Evolutionary conservation across 345 rosid species (phyloP), one percentile per base, ranked within the genome.

Genomic region (Rhodamnia argentea): DNA sequence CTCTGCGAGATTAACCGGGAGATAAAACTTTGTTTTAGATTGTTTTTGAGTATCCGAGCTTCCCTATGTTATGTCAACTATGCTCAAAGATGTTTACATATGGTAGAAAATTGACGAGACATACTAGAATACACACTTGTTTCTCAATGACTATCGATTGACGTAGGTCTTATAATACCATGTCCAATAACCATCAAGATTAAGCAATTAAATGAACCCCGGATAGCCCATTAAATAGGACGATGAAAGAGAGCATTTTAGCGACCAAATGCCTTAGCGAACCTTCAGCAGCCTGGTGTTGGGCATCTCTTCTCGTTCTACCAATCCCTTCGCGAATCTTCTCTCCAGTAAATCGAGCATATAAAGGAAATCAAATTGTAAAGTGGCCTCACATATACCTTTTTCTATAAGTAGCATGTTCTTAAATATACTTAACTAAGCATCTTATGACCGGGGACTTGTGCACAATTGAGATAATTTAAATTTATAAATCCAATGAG

Each of bases 271-370:
- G 88, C 87, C 93, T 92, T 50, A 98, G 86, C 76, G 98, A 96
- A 91, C 82, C 89, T 88, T 94, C 99, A 76, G 99, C 96, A 32
- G 99, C 98, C 88, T 89, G 94, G 57, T 85, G 88, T 87, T 90
- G 95, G 52, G 99, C 97, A 91, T 95, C 97, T 91, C 95, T 91
- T 92, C 98, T 96, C 50, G 99, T 93, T 88, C 92, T 94, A 60
- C 98, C 98, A 86, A 90, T 87, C 83, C 96, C 98, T 87, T 95
- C 95, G 78, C 99, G 96, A 89, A 94, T 88, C 90, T 91, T 96
- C 89, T 93, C 90, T 88, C 98, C 99, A n/a, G 91, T 93, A 89
- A 97, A 90, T 98, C 95, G 93, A 89, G 91, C 98, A 98, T 97
- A 88, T 82, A 89, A 87, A n/a, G n/a, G n/a, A n/a, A n/a, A n/a